Base-by-base conservation (phyloP, 2,329 filamentous ascomycete species). In the Aspergillus sp. region DNA sequence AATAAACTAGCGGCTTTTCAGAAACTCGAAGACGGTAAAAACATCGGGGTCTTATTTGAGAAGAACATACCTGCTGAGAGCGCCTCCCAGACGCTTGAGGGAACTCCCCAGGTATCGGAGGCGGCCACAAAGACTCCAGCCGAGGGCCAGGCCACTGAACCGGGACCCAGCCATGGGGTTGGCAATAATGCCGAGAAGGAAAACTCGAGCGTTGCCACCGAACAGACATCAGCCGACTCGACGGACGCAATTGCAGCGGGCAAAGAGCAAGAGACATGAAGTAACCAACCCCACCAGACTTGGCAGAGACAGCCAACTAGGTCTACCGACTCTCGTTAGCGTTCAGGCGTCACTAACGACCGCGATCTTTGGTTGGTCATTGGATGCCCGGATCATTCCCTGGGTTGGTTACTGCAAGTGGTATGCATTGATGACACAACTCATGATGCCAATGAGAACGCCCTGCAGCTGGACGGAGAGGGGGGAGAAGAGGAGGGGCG, bases 21-120 rank as follows among this genome's bases (percentile, higher is more conserved):
- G 75, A 91, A 90, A 74, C 90, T 96, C 52, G 92, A 96, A 57
- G 88, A 92, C 65, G 88, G 90, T 46, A 90, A 90, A 71, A 90
- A 91, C 63, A 72, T 87, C 61, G 79, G 84, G 62, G 74, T 77
- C 60, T 77, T 85, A 60, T 82, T 83, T 59, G 76, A 77, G 56
- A 60, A 52, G 12, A 59, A 71, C 51, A 62, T 68, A 51, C 56
- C 66, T 22, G 32, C 51, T 39, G 64, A 67, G 54, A 52, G 49
- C 26, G 62, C 61, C 12, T 60, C 66, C 18, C 63, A 66, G 26
- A 36, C 60, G 24, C 39, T 63, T 22, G 63, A 67, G 56, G 66
- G 67, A 49, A 54, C 64, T 29, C 47, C 63, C 52, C 67, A 73
- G 45, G 47, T 57, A 42, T 58, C 66, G 18, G 69, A 70, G 20